Percentiles rank a stretch among this genome's conserved stretches.
Conservation (phyloP, 352 stramenopile genomes). For the Phytophthora cajani region DNA sequence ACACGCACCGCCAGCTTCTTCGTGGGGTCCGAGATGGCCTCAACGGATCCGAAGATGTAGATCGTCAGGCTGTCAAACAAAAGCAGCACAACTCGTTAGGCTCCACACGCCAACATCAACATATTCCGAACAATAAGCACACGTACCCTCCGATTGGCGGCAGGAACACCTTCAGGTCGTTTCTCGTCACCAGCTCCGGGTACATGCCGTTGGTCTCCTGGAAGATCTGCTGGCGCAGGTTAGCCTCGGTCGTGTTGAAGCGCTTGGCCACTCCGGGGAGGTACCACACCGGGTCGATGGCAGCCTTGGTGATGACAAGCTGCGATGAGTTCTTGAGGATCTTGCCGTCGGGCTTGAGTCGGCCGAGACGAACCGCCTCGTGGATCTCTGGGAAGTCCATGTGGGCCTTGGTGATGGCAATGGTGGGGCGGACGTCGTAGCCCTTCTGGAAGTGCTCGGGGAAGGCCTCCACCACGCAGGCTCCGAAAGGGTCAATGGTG, state of each 20-base stretch:
- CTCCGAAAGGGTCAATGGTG: constrained; percentile 82
- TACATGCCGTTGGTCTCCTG: constrained; percentile 99
- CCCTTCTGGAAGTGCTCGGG: constrained; percentile 96
- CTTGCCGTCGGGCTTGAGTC: constrained; percentile 97
- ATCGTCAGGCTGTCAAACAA: constrained; percentile 78
- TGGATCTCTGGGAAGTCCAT: constrained; percentile 99
- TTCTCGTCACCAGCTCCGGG: constrained; percentile 98
- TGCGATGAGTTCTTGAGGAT: constrained; percentile 93
- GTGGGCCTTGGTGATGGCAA: constrained; percentile 96
- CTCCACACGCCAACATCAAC: neutral
- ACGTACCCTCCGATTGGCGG: constrained; percentile 96
- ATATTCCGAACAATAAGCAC: constrained; percentile 6
- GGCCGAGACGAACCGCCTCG: constrained; percentile 92
- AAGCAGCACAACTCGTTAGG: constrained; percentile 11
- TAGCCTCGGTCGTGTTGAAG: constrained; percentile 96
- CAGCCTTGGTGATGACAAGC: constrained; percentile 96
- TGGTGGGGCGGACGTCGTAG: constrained; percentile 98
- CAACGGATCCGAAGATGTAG: constrained; percentile 99
- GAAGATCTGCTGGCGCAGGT: constrained; percentile 98
- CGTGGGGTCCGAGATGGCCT: constrained; percentile 96
- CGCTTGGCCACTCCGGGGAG: constrained; percentile 98
- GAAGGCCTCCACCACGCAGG: constrained; percentile 90
- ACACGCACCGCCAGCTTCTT: constrained; percentile 98
- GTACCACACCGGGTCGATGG: constrained; percentile 99
- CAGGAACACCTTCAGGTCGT: constrained; percentile 98